These are phyloP conservation scores for Raddia distichophylla DNA, from an alignment of 176 grass and related monocot species.

Conservation along the genomic window DNA sequence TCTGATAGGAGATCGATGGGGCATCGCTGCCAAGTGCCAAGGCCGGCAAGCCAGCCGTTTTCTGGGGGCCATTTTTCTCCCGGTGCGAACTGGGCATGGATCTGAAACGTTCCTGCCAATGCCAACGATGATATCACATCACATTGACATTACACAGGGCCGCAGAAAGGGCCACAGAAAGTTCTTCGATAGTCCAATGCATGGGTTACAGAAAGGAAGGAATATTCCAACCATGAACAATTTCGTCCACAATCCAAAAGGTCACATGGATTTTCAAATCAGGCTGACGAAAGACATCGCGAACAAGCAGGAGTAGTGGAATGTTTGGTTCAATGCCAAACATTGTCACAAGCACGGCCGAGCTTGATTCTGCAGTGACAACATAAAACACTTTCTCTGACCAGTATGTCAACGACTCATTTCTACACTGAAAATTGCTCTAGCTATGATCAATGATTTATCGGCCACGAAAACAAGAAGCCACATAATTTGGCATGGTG, in stretches of 20 bases:
- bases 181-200: constrained; percentile 1
- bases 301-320: not conserved
- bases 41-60: not conserved
- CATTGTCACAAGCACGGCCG: too few relatives aligned
- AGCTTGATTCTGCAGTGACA: too few relatives aligned
- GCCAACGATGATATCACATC: not conserved
- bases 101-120: not conserved
- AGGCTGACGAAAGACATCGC: not conserved
- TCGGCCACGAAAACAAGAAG: too few relatives aligned
- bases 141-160: too few relatives aligned
- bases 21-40: not conserved
- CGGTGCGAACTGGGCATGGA: not conserved
- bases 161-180: not conserved
- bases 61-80: not conserved
- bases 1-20: not conserved
- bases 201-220: not conserved
- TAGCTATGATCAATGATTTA: too few relatives aligned
- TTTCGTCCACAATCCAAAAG: not conserved
- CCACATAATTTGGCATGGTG: not conserved
- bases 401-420: too few relatives aligned
- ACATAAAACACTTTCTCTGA: too few relatives aligned
- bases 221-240: not conserved
- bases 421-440: too few relatives aligned
- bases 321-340: too few relatives aligned
- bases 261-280: not conserved